Conservation (phyloP, 2,329 filamentous ascomycete species). For the Penicillium concentricum region DNA sequence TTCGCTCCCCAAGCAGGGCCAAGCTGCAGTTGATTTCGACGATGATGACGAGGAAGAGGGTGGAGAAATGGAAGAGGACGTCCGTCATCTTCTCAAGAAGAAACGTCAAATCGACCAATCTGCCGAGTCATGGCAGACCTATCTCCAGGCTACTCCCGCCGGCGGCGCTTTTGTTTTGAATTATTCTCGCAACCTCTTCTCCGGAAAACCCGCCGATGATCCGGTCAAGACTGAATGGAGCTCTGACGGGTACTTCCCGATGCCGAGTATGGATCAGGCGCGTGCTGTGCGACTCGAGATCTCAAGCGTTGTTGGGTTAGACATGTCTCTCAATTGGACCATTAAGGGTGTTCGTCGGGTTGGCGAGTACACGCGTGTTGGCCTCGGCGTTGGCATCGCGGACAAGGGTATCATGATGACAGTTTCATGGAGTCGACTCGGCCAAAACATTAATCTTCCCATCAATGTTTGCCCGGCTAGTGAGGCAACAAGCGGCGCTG, state of each 20-base stretch:
- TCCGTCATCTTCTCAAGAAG: conserved; percentile 9
- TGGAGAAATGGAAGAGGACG: conserved; percentile 17
- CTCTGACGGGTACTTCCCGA: conserved; percentile 39
- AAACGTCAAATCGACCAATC: conserved; percentile 21
- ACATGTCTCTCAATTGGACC: conserved; percentile 34
- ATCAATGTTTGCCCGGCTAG: conserved; percentile 38
- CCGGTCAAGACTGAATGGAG: conserved; percentile 41
- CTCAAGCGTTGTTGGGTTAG: conserved; percentile 24
- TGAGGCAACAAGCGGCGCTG: conserved; percentile 34
- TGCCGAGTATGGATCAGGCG: conserved; percentile 27
- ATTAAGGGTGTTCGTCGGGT: conserved; percentile 39
- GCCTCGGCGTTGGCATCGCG: conserved; percentile 40
- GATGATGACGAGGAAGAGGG: conserved; percentile 27
- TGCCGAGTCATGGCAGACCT: conserved; percentile 37
- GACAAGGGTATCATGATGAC: conserved; percentile 38
- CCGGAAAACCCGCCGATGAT: conserved; percentile 32
- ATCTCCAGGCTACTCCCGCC: conserved; percentile 29
- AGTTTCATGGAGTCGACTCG: conserved; percentile 42
- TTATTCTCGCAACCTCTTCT: conserved; percentile 42
- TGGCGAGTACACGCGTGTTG: conserved; percentile 40
- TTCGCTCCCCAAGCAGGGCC: conserved; percentile 25
- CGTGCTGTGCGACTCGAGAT: conserved; percentile 39
- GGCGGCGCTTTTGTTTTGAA: conserved; percentile 30
- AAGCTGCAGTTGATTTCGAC: conserved; percentile 17
- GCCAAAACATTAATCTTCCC: conserved; percentile 42